These are phyloP conservation scores for Plantago coronopus DNA, from an alignment of 305 asterid genomes.

Conservation along the genomic window DNA sequence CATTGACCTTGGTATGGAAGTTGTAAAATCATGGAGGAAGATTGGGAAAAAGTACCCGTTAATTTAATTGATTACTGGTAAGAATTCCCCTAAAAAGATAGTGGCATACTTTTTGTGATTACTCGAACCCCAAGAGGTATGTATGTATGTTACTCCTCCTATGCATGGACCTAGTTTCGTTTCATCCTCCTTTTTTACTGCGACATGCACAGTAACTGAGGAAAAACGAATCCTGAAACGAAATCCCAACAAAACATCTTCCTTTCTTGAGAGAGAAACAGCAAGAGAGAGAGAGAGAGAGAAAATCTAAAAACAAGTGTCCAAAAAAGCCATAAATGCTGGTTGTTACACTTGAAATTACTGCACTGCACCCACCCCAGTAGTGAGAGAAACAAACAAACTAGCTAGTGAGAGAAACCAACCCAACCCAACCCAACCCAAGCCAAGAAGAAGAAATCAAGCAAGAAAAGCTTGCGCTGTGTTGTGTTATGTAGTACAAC, in stretches of 20 bases:
- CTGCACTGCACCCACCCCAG: neutral
- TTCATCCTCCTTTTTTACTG: constrained; percentile 5
- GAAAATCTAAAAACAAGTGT: too few relatives aligned
- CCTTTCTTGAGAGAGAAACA: neutral
- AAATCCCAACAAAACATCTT: constrained; percentile 13
- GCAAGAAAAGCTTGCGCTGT: neutral
- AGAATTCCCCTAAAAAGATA: too few relatives aligned
- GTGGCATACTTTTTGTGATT: too few relatives aligned
- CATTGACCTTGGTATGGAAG: too few relatives aligned
- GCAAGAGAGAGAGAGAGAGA: neutral
- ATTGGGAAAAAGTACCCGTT: too few relatives aligned
- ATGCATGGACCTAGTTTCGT: neutral
- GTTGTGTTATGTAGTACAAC: constrained; percentile 21
- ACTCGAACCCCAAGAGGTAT: too few relatives aligned
- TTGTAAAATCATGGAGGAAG: too few relatives aligned
- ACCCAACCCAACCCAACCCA: neutral
- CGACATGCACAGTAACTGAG: constrained; percentile 21
- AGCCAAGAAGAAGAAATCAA: constrained; percentile 9
- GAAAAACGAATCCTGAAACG: neutral
- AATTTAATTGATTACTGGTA: too few relatives aligned
- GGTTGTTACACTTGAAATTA: constrained; percentile 31
- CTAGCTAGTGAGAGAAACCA: too few relatives aligned
- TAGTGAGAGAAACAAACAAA: too few relatives aligned
- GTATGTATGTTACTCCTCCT: too few relatives aligned
- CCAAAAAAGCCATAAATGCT: constrained; percentile 31